These are phyloP conservation scores for Apium graveolens DNA, from an alignment of 129 eudicot genomes.

Conservation along the genomic window DNA sequence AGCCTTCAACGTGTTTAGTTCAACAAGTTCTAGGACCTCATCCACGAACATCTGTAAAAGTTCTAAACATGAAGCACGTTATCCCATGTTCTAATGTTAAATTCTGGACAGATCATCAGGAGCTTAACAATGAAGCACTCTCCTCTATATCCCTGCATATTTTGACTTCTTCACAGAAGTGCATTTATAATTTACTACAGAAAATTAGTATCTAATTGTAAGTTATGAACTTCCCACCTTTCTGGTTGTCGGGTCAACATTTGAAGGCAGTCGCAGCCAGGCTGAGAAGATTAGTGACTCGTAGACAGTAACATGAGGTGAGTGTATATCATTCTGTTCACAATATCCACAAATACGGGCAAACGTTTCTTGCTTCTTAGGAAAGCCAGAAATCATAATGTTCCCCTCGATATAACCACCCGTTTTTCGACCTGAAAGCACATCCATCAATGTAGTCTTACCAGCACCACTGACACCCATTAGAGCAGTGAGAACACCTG, in stretches of 20 bases:
- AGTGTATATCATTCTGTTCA: conserved; percentile 82
- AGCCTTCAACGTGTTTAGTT: conserved; percentile 19
- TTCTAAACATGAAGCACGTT: neutral
- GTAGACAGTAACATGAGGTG: conserved; percentile 72
- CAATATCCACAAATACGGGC: conserved; percentile 80
- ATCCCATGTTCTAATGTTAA: neutral
- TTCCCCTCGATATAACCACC: conserved; percentile 74
- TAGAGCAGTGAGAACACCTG: conserved; percentile 73
- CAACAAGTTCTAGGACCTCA: conserved; percentile 29
- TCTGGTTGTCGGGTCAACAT: neutral
- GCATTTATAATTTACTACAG: too few relatives aligned
- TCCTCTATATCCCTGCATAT: neutral
- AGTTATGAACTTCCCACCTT: neutral
- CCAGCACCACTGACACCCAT: conserved; percentile 97
- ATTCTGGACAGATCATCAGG: neutral
- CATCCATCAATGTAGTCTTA: conserved; percentile 86
- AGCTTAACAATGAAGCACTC: neutral
- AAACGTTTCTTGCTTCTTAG: conserved; percentile 75
- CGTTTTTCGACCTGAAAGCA: conserved; percentile 76
- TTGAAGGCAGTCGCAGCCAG: neutral
- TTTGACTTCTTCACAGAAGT: neutral
- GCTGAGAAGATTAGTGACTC: neutral
- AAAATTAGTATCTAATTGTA: neutral
- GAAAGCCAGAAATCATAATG: conserved; percentile 65
- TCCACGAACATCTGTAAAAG: conserved; percentile 22